phyloP scores from a whole-genome alignment of 192 early-diverging fungal species.

The Umbelopsis isabellina region DNA sequence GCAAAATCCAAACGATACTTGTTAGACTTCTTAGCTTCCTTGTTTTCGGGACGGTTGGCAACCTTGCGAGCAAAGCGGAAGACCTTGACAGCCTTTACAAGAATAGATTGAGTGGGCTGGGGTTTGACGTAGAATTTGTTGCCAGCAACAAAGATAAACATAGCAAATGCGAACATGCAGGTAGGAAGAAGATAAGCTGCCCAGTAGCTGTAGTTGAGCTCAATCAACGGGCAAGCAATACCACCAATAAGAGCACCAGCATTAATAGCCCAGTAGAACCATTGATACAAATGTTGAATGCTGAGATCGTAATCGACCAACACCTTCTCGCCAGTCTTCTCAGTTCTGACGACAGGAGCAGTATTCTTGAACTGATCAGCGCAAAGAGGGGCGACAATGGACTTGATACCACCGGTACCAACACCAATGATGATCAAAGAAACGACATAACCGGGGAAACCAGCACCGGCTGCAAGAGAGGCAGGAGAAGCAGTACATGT shows the following conservation, averaged over 20 bases:
- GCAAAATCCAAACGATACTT: conserved; percentile 54
- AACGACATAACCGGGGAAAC: conserved; percentile 66
- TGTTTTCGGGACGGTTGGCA: conserved; percentile 26
- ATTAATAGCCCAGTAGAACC: conserved; percentile 76
- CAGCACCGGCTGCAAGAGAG: conserved; percentile 54
- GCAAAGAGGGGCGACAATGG: conserved; percentile 50
- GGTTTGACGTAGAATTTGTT: conserved; percentile 51
- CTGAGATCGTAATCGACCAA: conserved; percentile 61
- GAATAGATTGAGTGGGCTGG: conserved; percentile 55
- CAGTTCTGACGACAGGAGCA: conserved; percentile 51
- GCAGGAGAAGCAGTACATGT: conserved; percentile 61
- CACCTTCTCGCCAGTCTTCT: conserved; percentile 52
- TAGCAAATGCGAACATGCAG: conserved; percentile 56
- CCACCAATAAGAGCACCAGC: conserved; percentile 61
- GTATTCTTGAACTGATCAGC: conserved; percentile 58
- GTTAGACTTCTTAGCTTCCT: conserved; percentile 19
- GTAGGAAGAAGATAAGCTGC: conserved; percentile 63
- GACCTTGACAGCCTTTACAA: conserved; percentile 49
- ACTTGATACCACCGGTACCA: conserved; percentile 62
- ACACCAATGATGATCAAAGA: conserved; percentile 66
- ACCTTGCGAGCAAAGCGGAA: conserved; percentile 25
- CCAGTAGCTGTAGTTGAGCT: conserved; percentile 63
- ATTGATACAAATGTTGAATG: conserved; percentile 69
- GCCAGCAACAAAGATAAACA: conserved; percentile 55
- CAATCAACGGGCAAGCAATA: conserved; percentile 41